phyloP scores from a whole-genome alignment of 495 filamentous ascomycete genomes.

The Aspergillus hancockii region DNA sequence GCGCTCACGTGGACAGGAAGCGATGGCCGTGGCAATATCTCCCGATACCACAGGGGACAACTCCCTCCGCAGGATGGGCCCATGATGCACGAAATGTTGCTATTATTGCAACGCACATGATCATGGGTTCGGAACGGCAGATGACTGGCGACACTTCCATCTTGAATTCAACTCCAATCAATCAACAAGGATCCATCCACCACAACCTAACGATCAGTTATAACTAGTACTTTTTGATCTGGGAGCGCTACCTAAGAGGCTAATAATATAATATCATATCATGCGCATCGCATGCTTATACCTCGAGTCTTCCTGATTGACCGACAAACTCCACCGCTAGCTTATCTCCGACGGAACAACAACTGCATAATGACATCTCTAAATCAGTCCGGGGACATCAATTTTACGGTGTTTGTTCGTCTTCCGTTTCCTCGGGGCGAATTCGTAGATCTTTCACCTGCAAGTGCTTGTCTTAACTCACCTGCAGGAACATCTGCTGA shows the following conservation, averaged over 20 bases:
- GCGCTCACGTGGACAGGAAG: neutral
- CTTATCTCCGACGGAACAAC: slow-evolving; percentile 2
- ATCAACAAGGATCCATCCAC: neutral
- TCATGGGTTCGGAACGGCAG: neutral
- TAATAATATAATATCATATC: neutral
- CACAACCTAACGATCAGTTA: neutral
- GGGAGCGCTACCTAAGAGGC: neutral
- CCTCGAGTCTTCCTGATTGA: neutral
- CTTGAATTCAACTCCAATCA: slow-evolving; percentile 6
- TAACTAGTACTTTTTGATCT: neutral
- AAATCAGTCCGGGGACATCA: slow-evolving; percentile 28
- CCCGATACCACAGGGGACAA: neutral
- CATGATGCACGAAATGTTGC: neutral
- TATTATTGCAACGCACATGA: slow-evolving; percentile 8
- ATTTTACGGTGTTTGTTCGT: slow-evolving; percentile 78
- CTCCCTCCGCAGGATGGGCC: neutral
- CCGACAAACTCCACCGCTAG: neutral
- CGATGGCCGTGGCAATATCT: neutral
- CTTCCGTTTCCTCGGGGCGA: slow-evolving; percentile 83
- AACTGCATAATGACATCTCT: slow-evolving; percentile 16
- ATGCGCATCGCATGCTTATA: neutral
- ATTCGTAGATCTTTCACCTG: slow-evolving; percentile 87
- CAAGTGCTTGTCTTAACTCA: slow-evolving; percentile 39
- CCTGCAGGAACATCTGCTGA: slow-evolving; percentile 11
- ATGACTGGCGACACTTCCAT: neutral